These are phyloP conservation scores for Saprolegnia diclina DNA, from an alignment of 352 stramenopile genomes.

Conservation along the genomic window DNA sequence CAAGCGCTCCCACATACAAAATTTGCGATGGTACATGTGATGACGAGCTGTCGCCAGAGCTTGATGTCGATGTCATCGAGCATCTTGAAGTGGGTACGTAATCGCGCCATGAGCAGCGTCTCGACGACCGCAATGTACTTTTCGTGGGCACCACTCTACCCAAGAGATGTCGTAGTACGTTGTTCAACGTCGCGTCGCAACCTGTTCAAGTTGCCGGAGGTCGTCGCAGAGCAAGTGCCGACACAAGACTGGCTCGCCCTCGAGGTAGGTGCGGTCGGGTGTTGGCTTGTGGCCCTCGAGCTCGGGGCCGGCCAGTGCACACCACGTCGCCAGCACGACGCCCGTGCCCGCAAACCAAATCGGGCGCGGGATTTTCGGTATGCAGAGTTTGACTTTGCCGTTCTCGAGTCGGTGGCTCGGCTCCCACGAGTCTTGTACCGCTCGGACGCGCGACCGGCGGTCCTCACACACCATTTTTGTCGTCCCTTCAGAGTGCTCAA, in stretches of 20 bases:
- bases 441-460: conserved; percentile 3
- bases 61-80: conserved; percentile 54
- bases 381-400: conserved; percentile 68
- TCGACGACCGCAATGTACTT: conserved; percentile 79
- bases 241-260: conserved; percentile 33
- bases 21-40: conserved; percentile 44
- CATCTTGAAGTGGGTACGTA: conserved; percentile 43
- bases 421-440: conserved; percentile 62
- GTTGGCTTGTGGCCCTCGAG: conserved; percentile 20
- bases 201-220: conserved; percentile 68
- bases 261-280: not conserved
- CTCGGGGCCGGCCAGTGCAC: conserved; percentile 44
- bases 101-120: conserved; percentile 58
- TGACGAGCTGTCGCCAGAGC: conserved; percentile 87
- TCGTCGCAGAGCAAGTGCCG: conserved; percentile 67
- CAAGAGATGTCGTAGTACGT: not conserved
- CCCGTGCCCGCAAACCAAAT: conserved; percentile 80
- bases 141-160: conserved; percentile 27
- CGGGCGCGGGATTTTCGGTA: conserved; percentile 66
- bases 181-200: conserved; percentile 43
- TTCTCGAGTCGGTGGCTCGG: conserved; percentile 49
- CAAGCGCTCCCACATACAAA: not conserved
- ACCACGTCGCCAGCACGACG: conserved; percentile 78
- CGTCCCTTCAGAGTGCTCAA: not conserved
- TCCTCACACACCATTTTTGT: not conserved